Evolutionary conservation across 192 early-diverging fungal genomes (phyloP), one percentile per base, ranked within the genome.

Genomic region (Podila horticola): DNA sequence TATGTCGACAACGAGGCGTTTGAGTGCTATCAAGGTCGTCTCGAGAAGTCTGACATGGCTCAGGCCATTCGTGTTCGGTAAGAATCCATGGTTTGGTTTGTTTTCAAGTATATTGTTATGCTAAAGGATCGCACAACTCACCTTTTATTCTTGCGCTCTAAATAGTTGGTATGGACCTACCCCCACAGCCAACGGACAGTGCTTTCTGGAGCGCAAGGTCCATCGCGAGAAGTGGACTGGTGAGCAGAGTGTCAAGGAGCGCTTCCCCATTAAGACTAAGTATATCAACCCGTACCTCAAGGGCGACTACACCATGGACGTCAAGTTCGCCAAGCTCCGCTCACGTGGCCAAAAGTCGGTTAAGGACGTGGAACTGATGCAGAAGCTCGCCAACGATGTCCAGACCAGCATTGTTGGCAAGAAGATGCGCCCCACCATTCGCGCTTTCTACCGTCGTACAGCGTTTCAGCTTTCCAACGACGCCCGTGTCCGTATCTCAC

Each of bases 381-480:
- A 90, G 36, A 84, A 76, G n/a, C 88, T 99, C 20, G 87, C 93
- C 9, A 85, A 82, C 15, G 92, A 97, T 33, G 89, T 98, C 33
- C 92, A 93, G 58, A 61, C 81, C 5, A 91, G 88, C 50, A 89
- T 98, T 20, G 71, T 72, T 19, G 79, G 85, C 48, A 95, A 92
- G 81, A 83, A 83, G 20, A 85, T 95, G 71, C 86, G 86, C 41
- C 94, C 92, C 49, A 87, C 68, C 51, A 86, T 98, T 67, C 91
- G 98, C 29, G 94, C 96, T 1, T 96, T 96, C 82, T 98, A 98
- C 88, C 97, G 97, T 79, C 94, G 98, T 57, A 98, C 96, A 9
- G 97, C 98, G 11, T 99, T 99, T 87, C 98, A 99, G 83, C 84
- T 98, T 28, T 97, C 96, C 3, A 96, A 94, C 38, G 97, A 99